A percentile compares a stretch with the other conserved stretches of the same genome.
phyloP scores from a whole-genome alignment of 495 filamentous ascomycete species.

The Penicillium malachiteum region DNA sequence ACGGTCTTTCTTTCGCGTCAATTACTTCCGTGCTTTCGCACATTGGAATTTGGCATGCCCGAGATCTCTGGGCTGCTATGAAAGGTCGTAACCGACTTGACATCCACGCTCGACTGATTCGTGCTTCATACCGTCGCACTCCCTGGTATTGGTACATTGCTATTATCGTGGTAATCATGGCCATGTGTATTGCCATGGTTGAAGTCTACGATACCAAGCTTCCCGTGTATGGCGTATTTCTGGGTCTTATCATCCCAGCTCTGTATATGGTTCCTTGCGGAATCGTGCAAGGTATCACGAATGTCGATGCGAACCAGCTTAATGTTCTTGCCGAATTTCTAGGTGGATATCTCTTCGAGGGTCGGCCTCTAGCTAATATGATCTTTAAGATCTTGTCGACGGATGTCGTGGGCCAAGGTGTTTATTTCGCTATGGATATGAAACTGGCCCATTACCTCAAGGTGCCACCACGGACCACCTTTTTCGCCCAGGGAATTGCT shows the following conservation, averaged over 20 bases:
- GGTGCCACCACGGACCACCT: slow-evolving; percentile 38
- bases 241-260: slow-evolving; percentile 70
- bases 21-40: slow-evolving; percentile 66
- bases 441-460: slow-evolving; percentile 46
- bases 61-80: slow-evolving; percentile 53
- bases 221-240: slow-evolving; percentile 77
- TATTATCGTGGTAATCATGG: slow-evolving; percentile 72
- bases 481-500: slow-evolving; percentile 39
- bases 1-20: slow-evolving; percentile 79
- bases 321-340: slow-evolving; percentile 42
- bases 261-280: slow-evolving; percentile 81
- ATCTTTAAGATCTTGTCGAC: slow-evolving; percentile 26
- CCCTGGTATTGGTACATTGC: slow-evolving; percentile 76
- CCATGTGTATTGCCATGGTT: slow-evolving; percentile 78
- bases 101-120: slow-evolving; percentile 71
- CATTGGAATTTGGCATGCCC: slow-evolving; percentile 57
- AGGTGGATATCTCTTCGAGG: slow-evolving; percentile 35
- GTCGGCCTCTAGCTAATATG: slow-evolving; percentile 37
- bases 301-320: slow-evolving; percentile 66
- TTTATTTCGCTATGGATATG: slow-evolving; percentile 42
- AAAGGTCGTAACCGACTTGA: slow-evolving; percentile 51
- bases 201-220: slow-evolving; percentile 75
- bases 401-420: slow-evolving; percentile 24
- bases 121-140: slow-evolving; percentile 66
- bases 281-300: slow-evolving; percentile 85